Percentiles rank a stretch among this genome's conserved stretches.
phyloP scores from a whole-genome alignment of 2,329 filamentous ascomycete species.

The Paraconiothyrium brasiliense region DNA sequence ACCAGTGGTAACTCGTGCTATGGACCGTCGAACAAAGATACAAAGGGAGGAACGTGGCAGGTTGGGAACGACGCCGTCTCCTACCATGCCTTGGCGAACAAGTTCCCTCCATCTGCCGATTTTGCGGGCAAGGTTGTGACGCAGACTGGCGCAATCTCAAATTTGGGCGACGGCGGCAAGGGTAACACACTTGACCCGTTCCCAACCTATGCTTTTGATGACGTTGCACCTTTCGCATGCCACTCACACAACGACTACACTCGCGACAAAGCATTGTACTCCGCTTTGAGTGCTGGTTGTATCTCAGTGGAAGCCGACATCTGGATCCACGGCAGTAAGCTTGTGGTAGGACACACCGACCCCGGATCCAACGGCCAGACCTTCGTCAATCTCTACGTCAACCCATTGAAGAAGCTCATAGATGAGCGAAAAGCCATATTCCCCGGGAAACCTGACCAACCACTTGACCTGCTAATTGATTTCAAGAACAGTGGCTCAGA shows the following conservation, averaged over 20 bases:
- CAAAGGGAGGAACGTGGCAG: conserved; percentile 30
- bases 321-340: conserved; percentile 66
- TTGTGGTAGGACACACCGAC: conserved; percentile 71
- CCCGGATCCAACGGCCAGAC: conserved; percentile 62
- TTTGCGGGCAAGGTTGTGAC: conserved; percentile 20
- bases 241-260: conserved; percentile 76
- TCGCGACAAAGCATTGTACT: conserved; percentile 64
- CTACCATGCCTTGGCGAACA: conserved; percentile 28
- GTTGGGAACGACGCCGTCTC: conserved; percentile 22
- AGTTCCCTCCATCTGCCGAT: conserved; percentile 18
- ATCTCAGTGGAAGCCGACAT: conserved; percentile 75
- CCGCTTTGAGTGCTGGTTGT: conserved; percentile 68
- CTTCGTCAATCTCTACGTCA: conserved; percentile 70
- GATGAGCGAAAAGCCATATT: conserved; percentile 15
- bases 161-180: conserved; percentile 18
- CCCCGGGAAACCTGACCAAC: conserved; percentile 45
- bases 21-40: conserved; percentile 21
- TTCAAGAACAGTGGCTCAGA: conserved; percentile 44
- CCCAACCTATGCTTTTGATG: conserved; percentile 27
- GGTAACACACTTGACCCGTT: conserved; percentile 24
- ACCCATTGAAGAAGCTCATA: conserved; percentile 59
- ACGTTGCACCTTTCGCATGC: conserved; percentile 64
- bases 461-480: conserved; percentile 61
- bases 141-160: conserved; percentile 14
- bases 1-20: conserved; percentile 21